phyloP scores from a whole-genome alignment of 371 early-diverging fungal species.

The Neoconidiobolus thromboides region DNA sequence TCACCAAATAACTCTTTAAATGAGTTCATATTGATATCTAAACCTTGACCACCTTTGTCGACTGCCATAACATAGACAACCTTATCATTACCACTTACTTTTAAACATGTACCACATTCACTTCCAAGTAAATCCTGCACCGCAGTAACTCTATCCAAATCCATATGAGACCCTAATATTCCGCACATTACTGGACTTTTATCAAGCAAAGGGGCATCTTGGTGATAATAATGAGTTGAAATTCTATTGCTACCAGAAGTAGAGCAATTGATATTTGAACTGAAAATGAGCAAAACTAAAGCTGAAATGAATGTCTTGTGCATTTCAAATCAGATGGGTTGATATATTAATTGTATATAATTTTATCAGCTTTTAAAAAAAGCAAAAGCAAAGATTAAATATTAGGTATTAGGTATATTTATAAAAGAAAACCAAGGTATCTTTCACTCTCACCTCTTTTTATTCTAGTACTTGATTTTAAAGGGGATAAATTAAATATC shows the following conservation, averaged over 20 bases:
- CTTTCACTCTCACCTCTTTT: too few species aligned
- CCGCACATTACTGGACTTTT: slow-evolving; percentile 23
- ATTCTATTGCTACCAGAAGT: background rate
- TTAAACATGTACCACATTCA: slow-evolving; percentile 27
- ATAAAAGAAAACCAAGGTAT: too few species aligned
- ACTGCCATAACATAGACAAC: slow-evolving; percentile 27
- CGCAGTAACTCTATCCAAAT: slow-evolving; percentile 27
- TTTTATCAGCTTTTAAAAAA: too few species aligned
- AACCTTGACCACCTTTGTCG: slow-evolving; percentile 25
- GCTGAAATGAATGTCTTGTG: too few species aligned
- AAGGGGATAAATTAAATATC: too few species aligned
- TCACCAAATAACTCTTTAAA: slow-evolving; percentile 15
- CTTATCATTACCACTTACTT: slow-evolving; percentile 15
- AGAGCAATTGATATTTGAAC: too few species aligned
- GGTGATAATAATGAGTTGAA: slow-evolving; percentile 2
- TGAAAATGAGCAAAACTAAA: too few species aligned
- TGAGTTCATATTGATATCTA: slow-evolving; percentile 20
- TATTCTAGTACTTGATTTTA: too few species aligned
- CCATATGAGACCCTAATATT: slow-evolving; percentile 25
- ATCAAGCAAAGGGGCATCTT: background rate
- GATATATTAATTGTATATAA: too few species aligned
- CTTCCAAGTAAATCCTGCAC: slow-evolving; percentile 20
- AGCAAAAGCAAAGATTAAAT: too few species aligned
- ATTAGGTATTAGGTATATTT: too few species aligned
- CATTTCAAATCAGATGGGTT: too few species aligned